Evolutionary conservation across 2,329 filamentous ascomycete species (phyloP).

Genomic region (Volutella citrinella): DNA sequence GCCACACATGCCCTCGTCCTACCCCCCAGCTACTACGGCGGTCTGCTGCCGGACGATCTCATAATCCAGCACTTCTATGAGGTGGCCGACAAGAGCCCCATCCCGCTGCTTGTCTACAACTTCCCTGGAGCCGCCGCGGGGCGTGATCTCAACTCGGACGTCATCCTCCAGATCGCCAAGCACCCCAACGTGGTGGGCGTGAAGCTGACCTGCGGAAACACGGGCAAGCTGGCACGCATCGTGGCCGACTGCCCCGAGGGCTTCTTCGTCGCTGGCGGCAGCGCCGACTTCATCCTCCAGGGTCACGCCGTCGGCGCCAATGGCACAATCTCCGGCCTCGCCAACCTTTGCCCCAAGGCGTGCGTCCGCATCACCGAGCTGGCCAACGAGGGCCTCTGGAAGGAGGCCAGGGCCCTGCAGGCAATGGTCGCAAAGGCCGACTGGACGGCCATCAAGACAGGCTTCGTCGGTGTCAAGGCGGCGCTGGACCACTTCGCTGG

Average conservation of each 20-base stretch:
- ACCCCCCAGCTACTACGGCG: conserved; percentile 74
- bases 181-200: conserved; percentile 59
- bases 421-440: conserved; percentile 42
- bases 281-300: conserved; percentile 41
- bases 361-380: conserved; percentile 34
- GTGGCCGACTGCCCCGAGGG: conserved; percentile 38
- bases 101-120: conserved; percentile 65
- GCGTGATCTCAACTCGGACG: conserved; percentile 59
- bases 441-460: conserved; percentile 46
- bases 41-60: conserved; percentile 55
- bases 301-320: conserved; percentile 37
- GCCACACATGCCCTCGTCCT: conserved; percentile 76
- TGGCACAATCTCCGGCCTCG: conserved; percentile 39
- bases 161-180: conserved; percentile 52
- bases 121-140: conserved; percentile 61
- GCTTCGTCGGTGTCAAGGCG: conserved; percentile 47
- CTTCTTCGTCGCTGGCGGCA: conserved; percentile 36
- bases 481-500: conserved; percentile 39
- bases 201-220: conserved; percentile 65
- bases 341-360: conserved; percentile 37
- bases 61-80: conserved; percentile 59
- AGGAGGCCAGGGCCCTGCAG: conserved; percentile 35
- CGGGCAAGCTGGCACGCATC: conserved; percentile 55
- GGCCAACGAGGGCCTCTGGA: conserved; percentile 29
- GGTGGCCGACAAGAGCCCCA: conserved; percentile 56